Evolutionary conservation across 352 stramenopile genomes (phyloP).

Genomic region (Blastocystis sp.): DNA sequence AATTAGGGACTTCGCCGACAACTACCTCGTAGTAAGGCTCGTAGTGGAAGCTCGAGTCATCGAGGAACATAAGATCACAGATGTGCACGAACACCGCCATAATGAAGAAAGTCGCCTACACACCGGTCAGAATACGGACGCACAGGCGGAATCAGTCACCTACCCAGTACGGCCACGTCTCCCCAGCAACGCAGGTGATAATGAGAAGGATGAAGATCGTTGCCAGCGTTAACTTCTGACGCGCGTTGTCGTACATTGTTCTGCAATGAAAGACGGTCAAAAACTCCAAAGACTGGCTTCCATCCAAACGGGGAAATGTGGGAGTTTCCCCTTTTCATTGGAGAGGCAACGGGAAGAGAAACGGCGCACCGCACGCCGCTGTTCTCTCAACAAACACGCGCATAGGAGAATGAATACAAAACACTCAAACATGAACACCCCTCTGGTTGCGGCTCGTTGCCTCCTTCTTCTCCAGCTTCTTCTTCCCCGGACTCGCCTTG

Average conservation of each 20-base stretch:
- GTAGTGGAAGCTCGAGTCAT: constrained; percentile 72
- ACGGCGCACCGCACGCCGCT: no score
- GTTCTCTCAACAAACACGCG: neutral
- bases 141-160: neutral
- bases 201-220: constrained; percentile 50
- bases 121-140: neutral
- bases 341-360: neutral
- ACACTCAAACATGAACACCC: neutral
- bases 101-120: constrained; percentile 71
- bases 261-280: neutral
- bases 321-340: constrained; percentile 5
- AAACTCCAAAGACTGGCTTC: neutral
- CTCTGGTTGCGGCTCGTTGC: neutral
- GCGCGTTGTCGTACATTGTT: constrained; percentile 66
- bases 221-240: constrained; percentile 69
- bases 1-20: neutral
- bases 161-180: constrained; percentile 65
- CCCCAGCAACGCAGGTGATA: constrained; percentile 68
- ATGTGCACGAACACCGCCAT: constrained; percentile 68
- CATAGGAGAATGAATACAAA: neutral
- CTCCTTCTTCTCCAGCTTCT: neutral
- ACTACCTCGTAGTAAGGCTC: constrained; percentile 70
- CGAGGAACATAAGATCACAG: constrained; percentile 73
- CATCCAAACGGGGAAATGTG: constrained; percentile 50
- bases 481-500: neutral